These are phyloP conservation scores for Phytophthora vignae DNA, from an alignment of 352 stramenopile species.

Conservation along the genomic window DNA sequence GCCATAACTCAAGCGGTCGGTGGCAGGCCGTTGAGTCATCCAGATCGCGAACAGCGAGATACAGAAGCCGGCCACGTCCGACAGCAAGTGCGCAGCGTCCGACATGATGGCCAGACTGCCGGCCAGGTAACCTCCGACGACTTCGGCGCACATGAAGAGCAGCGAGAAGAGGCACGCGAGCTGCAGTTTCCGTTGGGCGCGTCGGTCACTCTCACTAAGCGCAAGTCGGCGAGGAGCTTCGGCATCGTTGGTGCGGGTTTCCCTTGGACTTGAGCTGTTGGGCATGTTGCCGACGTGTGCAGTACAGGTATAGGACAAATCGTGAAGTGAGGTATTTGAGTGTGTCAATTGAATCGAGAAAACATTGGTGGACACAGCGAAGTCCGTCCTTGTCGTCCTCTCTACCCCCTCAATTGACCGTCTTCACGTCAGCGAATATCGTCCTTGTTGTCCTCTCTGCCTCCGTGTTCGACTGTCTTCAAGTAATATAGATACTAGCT, in stretches of 20 bases:
- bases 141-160: slow-evolving; percentile 95
- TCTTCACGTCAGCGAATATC: too few relatives aligned
- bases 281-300: not conserved
- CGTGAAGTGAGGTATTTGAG: too few relatives aligned
- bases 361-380: too few relatives aligned
- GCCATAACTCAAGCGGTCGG: slow-evolving; percentile 89
- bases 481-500: too few relatives aligned
- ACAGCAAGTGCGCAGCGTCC: slow-evolving; percentile 71
- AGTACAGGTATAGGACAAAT: not conserved
- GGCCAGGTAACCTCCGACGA: slow-evolving; percentile 91
- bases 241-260: not conserved
- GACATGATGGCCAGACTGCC: slow-evolving; percentile 94
- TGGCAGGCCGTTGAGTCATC: slow-evolving; percentile 64
- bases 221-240: slow-evolving; percentile 37
- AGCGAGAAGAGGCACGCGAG: slow-evolving; percentile 68
- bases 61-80: slow-evolving; percentile 64
- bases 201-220: slow-evolving; percentile 44
- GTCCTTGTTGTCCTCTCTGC: too few relatives aligned
- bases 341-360: too few relatives aligned
- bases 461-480: too few relatives aligned
- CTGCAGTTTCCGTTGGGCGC: slow-evolving; percentile 59
- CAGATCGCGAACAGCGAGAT: slow-evolving; percentile 73
- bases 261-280: not conserved
- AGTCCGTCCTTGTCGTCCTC: too few relatives aligned
- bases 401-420: too few relatives aligned